Evolutionary conservation across 345 rosid species (phyloP).

Genomic region (Durio zibethinus): DNA sequence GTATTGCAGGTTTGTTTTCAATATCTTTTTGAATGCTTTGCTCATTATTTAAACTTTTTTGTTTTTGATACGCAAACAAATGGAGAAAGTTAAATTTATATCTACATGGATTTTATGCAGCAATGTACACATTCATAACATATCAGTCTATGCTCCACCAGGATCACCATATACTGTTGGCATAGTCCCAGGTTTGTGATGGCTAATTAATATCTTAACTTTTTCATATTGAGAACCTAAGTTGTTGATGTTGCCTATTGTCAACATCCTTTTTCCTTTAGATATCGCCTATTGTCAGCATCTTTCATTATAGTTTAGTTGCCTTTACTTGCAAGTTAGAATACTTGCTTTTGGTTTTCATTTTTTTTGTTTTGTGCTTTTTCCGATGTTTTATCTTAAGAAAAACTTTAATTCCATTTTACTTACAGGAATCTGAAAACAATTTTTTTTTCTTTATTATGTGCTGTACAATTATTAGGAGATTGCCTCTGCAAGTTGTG

Average conservation of each 20-base stretch:
- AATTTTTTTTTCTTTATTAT: not conserved
- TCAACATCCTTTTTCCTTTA: not conserved
- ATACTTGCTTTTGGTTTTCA: not conserved
- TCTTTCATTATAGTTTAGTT: not conserved
- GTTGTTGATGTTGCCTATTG: not conserved
- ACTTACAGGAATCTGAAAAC: not conserved
- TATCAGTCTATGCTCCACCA: constrained; percentile 51
- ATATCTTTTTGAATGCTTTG: not conserved
- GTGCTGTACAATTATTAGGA: not conserved
- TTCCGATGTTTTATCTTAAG: not conserved
- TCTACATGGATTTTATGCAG: constrained; percentile 36
- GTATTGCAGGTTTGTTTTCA: constrained; percentile 59
- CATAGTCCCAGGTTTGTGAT: constrained; percentile 69
- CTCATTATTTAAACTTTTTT: not conserved
- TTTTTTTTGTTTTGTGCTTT: not conserved
- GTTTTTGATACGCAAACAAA: not conserved
- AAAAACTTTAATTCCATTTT: not conserved
- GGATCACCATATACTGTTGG: constrained; percentile 70
- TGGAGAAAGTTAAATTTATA: not conserved
- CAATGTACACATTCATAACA: constrained; percentile 52
- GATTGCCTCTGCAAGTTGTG: not conserved
- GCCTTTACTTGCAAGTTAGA: not conserved
- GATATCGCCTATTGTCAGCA: not conserved
- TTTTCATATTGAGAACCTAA: not conserved
- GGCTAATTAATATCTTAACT: not conserved